These are phyloP conservation scores for Coccinonectria pachysandricola DNA, from an alignment of 2,329 filamentous ascomycete genomes.

Conservation along the genomic window DNA sequence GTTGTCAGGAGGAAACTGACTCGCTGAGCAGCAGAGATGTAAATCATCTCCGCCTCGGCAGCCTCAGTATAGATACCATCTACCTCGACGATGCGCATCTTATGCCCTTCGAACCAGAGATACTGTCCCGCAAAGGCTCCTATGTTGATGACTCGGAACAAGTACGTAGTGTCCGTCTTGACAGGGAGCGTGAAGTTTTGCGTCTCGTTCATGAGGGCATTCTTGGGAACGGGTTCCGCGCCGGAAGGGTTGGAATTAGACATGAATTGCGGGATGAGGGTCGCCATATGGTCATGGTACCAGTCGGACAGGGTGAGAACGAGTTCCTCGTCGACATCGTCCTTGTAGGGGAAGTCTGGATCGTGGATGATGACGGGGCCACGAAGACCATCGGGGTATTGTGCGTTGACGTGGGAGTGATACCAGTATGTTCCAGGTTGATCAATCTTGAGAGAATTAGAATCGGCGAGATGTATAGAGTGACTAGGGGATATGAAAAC, in stretches of 20 bases:
- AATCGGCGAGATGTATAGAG: too few species aligned
- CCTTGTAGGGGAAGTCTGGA: conserved; percentile 43
- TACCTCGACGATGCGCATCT: conserved; percentile 60
- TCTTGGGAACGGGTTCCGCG: conserved; percentile 56
- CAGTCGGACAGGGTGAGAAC: conserved; percentile 59
- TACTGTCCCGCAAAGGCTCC: conserved; percentile 61
- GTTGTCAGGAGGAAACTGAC: conserved; percentile 53
- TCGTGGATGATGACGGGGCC: conserved; percentile 57
- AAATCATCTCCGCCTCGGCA: conserved; percentile 50
- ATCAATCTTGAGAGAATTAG: too few species aligned
- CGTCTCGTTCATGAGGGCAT: conserved; percentile 62
- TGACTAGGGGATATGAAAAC: conserved; percentile 3
- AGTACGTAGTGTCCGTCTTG: conserved; percentile 49
- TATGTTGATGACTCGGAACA: conserved; percentile 44
- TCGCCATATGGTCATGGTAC: conserved; percentile 52
- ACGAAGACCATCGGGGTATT: conserved; percentile 62
- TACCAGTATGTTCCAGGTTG: conserved; percentile 75
- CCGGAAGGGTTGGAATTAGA: conserved; percentile 45
- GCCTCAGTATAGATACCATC: conserved; percentile 61
- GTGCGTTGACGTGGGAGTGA: conserved; percentile 56
- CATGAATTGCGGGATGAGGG: conserved; percentile 38
- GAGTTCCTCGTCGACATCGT: conserved; percentile 51
- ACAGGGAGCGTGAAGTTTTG: conserved; percentile 49
- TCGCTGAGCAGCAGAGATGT: conserved; percentile 58
- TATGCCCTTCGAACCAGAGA: conserved; percentile 57